Percentiles rank a stretch among this genome's conserved stretches.
Conservation (phyloP, 2,329 filamentous ascomycete genomes). For the Colletotrichum caudatum region DNA sequence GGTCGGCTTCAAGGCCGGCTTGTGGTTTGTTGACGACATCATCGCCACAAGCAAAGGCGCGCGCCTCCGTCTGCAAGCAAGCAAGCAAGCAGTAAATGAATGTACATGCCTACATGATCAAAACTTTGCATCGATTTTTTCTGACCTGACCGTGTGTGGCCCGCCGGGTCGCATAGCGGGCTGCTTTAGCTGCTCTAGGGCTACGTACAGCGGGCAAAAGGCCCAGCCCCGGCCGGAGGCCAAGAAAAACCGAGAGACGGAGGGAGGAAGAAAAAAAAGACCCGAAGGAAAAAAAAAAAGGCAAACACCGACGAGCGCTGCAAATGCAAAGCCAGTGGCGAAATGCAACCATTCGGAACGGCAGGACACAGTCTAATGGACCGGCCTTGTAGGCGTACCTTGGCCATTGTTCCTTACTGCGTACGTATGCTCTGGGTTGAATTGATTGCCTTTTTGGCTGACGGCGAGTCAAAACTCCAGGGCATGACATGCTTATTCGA, state of each 20-base stretch:
- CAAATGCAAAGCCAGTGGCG: conserved; percentile 58
- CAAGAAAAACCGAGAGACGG: not conserved
- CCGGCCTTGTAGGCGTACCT: not conserved
- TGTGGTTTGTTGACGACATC: conserved; percentile 33
- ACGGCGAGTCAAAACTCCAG: conserved; percentile 33
- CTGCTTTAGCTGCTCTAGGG: conserved; percentile 39
- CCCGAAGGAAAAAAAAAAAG: conserved; percentile 27
- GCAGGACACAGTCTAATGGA: conserved; percentile 51
- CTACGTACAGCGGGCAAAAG: conserved; percentile 34
- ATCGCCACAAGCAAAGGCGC: conserved; percentile 41
- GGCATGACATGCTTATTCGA: conserved; percentile 36
- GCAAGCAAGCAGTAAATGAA: conserved; percentile 27
- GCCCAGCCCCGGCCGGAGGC: conserved; percentile 39
- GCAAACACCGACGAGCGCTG: conserved; percentile 29
- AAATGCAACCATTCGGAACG: conserved; percentile 55
- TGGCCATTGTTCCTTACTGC: conserved; percentile 9
- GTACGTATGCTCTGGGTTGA: conserved; percentile 1
- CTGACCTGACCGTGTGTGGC: conserved; percentile 36
- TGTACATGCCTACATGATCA: conserved; percentile 29
- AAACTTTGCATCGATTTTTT: conserved; percentile 37
- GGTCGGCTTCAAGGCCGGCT: conserved; percentile 12
- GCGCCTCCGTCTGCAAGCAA: conserved; percentile 33
- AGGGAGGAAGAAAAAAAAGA: not conserved
- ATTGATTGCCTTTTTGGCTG: conserved; percentile 21
- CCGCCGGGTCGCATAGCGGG: conserved; percentile 36